Evolutionary conservation across 2,329 filamentous ascomycete species (phyloP), one percentile per base, ranked within the genome.

Genomic region (Phaeosphaeriaceae sp.): DNA sequence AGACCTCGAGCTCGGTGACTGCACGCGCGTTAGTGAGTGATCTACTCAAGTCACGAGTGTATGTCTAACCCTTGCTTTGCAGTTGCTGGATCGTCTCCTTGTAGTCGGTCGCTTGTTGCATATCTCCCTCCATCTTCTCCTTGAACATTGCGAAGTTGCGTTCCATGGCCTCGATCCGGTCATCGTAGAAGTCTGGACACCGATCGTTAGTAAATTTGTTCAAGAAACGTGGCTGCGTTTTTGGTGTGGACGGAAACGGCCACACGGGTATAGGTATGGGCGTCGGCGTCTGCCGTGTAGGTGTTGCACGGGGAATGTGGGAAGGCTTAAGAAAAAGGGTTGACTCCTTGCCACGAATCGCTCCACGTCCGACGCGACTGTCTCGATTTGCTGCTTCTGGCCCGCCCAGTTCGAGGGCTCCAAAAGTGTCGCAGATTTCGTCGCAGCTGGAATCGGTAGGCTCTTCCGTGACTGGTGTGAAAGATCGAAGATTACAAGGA

Each of bases 101-200:
- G 60, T 93, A 82, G 5, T 84, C 85, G 56, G 86, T 89, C 67
- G 87, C 89, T 55, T 92, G 89, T 43, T 85, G 85, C 11, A 90
- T 84, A 22, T 91, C 89, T 30, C 85, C 85, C 58, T 88, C 88
- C 73, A 97, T 88, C 63, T 91, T 89, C 58, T 89, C 85, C 71
- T 90, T 90, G 61, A 98, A 83, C 59, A 85, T 83, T 49, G 86
- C 84, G 73, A 93, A 93, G 70, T 94, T 84, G 82, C 69, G 72
- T 52, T 97, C 92, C 79, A 97, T 89, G 59, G 88, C 86, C 63
- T 89, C 88, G 66, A 97, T 85, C 64, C 90, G 88, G 61, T 87
- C 87, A 68, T 93, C 89, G 75, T 97, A 93, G 85, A 90, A 94
- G 71, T 86, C 91, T 92, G 85, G 81, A 75, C 77, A 74, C 79